phyloP scores from a whole-genome alignment of 2,329 filamentous ascomycete genomes.

The Exutisphaerella laricina region DNA sequence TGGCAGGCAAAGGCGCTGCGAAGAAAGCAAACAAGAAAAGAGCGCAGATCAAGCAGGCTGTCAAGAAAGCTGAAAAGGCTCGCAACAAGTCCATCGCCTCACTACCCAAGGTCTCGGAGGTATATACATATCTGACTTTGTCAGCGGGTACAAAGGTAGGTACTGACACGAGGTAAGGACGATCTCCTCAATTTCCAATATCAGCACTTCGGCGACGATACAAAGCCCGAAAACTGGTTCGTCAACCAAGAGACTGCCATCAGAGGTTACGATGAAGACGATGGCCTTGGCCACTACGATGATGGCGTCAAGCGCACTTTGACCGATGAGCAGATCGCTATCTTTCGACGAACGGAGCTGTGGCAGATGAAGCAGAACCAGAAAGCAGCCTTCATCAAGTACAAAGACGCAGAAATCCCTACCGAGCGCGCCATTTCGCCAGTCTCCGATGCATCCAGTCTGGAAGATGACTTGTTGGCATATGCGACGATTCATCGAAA shows the following conservation, averaged over 20 bases:
- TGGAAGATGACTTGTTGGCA: conserved; percentile 23
- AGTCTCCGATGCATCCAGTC: conserved; percentile 23
- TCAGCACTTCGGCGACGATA: conserved; percentile 39
- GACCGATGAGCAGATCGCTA: conserved; percentile 83
- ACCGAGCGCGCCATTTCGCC: conserved; percentile 14
- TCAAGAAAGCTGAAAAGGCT: conserved; percentile 10
- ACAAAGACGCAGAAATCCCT: conserved; percentile 13
- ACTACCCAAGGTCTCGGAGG: conserved; percentile 29
- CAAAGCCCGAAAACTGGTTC: conserved; percentile 33
- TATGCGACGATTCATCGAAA: conserved; percentile 12
- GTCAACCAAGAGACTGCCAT: conserved; percentile 25
- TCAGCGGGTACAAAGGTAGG: conserved; percentile 21
- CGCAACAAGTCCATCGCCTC: conserved; percentile 14
- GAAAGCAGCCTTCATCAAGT: not conserved
- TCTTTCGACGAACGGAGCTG: conserved; percentile 85
- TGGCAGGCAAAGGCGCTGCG: conserved; percentile 6
- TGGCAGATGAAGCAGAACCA: conserved; percentile 59
- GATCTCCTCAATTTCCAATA: conserved; percentile 41
- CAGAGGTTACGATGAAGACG: conserved; percentile 35
- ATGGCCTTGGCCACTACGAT: conserved; percentile 72
- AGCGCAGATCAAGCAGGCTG: conserved; percentile 1
- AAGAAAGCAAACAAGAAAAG: conserved; percentile 4
- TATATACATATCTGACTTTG: conserved; percentile 16
- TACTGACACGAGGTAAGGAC: conserved; percentile 35
- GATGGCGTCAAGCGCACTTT: conserved; percentile 85